These are phyloP conservation scores for Ophiostoma perfectum DNA, from an alignment of 2,329 filamentous ascomycete species.

Conservation along the genomic window DNA sequence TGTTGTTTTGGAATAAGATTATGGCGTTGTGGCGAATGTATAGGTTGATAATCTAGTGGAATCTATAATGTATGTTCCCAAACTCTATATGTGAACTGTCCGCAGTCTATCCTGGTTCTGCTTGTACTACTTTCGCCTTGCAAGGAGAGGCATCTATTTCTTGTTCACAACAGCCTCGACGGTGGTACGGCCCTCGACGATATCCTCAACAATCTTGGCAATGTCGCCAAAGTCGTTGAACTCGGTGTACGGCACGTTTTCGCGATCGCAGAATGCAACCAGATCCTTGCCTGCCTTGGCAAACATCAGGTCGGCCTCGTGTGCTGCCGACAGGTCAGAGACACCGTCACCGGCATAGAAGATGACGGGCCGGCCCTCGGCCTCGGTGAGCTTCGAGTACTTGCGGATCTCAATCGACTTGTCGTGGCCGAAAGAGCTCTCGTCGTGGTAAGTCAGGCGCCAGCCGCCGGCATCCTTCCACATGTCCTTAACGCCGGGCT, in stretches of 20 bases:
- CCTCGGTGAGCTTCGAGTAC: constrained; percentile 66
- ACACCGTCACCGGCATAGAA: constrained; percentile 96
- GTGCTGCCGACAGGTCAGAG: constrained; percentile 83
- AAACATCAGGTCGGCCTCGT: constrained; percentile 88
- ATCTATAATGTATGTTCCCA: constrained; percentile 2
- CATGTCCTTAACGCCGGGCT: constrained; percentile 53
- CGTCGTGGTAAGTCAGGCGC: constrained; percentile 84
- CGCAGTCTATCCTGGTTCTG: not conserved
- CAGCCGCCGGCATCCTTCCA: constrained; percentile 71
- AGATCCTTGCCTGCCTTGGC: constrained; percentile 72
- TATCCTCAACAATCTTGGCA: constrained; percentile 24
- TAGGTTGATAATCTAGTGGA: not conserved
- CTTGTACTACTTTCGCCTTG: not conserved
- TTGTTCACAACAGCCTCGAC: constrained; percentile 23
- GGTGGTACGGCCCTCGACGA: constrained; percentile 27
- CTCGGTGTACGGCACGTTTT: constrained; percentile 52
- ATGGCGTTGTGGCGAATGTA: not conserved
- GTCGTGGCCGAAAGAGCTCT: constrained; percentile 90
- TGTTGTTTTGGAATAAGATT: not conserved
- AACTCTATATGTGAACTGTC: not conserved
- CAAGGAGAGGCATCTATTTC: not conserved
- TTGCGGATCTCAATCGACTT: constrained; percentile 88
- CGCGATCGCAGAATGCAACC: constrained; percentile 27
- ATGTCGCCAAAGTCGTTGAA: constrained; percentile 49
- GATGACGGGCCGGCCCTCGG: constrained; percentile 64